phyloP scores from a whole-genome alignment of 805 yeast genomes.

The Teunomyces stri region DNA sequence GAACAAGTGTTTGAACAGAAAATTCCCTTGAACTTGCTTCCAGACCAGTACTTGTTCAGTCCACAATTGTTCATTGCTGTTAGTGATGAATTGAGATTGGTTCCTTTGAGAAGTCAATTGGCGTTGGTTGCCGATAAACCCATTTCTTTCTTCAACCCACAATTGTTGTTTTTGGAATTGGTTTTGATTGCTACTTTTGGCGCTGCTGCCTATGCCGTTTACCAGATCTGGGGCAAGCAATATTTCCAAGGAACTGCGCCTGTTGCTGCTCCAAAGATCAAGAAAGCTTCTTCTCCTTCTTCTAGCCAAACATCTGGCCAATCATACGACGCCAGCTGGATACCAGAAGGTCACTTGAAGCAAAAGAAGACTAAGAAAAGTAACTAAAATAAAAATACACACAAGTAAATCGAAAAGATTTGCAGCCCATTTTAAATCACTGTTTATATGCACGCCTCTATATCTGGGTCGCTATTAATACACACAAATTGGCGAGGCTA shows the following conservation, averaged over 20 bases:
- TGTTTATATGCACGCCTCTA: neutral
- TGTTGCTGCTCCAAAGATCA: slow-evolving; percentile 18
- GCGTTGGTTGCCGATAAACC: slow-evolving; percentile 60
- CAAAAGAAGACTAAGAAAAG: slow-evolving; percentile 11
- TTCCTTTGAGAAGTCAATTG: slow-evolving; percentile 58
- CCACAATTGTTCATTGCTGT: slow-evolving; percentile 58
- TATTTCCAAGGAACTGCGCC: slow-evolving; percentile 44
- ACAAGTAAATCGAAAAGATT: neutral
- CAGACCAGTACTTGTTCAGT: slow-evolving; percentile 55
- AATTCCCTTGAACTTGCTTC: slow-evolving; percentile 55
- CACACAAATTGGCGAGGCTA: neutral
- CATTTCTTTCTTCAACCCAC: slow-evolving; percentile 70
- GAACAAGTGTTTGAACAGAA: slow-evolving; percentile 53
- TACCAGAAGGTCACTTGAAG: slow-evolving; percentile 11
- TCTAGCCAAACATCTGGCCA: neutral
- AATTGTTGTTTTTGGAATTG: slow-evolving; percentile 61
- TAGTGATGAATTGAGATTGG: slow-evolving; percentile 48
- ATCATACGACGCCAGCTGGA: slow-evolving; percentile 8
- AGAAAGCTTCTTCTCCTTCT: slow-evolving; percentile 21
- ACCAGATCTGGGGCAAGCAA: slow-evolving; percentile 42
- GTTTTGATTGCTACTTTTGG: slow-evolving; percentile 35
- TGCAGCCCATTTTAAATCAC: neutral
- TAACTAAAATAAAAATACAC: neutral
- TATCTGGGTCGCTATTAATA: neutral
- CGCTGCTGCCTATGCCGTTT: slow-evolving; percentile 36